Percentiles rank a stretch among this genome's conserved stretches.
phyloP scores from a whole-genome alignment of 2,329 filamentous ascomycete genomes.

The Fonsecaea multimorphosa region DNA sequence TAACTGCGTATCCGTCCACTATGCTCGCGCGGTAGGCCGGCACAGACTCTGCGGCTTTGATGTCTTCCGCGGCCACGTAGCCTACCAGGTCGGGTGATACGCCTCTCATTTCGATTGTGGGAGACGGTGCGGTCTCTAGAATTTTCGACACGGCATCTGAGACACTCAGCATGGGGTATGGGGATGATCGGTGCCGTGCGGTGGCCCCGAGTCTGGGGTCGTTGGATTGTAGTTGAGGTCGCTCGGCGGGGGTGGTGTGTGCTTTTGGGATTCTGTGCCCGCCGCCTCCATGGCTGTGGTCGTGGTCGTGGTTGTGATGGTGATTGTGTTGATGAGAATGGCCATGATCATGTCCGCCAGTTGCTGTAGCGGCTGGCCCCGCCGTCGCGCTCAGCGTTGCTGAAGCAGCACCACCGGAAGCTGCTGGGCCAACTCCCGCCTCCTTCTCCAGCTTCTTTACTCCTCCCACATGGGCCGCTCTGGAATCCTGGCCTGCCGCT shows the following conservation, averaged over 20 bases:
- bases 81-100: constrained; percentile 69
- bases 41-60: constrained; percentile 79
- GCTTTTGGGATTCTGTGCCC: constrained; percentile 66
- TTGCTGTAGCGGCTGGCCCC: constrained; percentile 20
- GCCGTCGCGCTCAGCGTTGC: neutral
- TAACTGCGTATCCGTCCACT: constrained; percentile 92
- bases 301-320: constrained; percentile 54
- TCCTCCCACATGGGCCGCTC: constrained; percentile 78
- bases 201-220: constrained; percentile 66
- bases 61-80: constrained; percentile 79
- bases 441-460: constrained; percentile 83
- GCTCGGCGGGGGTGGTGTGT: constrained; percentile 70
- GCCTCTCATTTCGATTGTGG: constrained; percentile 66
- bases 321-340: constrained; percentile 41
- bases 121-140: constrained; percentile 71
- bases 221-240: constrained; percentile 58
- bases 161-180: constrained; percentile 90
- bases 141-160: constrained; percentile 78
- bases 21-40: constrained; percentile 95
- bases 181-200: constrained; percentile 79
- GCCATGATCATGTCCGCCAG: constrained; percentile 12
- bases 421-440: constrained; percentile 63
- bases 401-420: constrained; percentile 29
- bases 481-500: constrained; percentile 80
- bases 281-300: constrained; percentile 63